phyloP scores from a whole-genome alignment of 176 grass and related monocot species.

The Phragmites australis region DNA sequence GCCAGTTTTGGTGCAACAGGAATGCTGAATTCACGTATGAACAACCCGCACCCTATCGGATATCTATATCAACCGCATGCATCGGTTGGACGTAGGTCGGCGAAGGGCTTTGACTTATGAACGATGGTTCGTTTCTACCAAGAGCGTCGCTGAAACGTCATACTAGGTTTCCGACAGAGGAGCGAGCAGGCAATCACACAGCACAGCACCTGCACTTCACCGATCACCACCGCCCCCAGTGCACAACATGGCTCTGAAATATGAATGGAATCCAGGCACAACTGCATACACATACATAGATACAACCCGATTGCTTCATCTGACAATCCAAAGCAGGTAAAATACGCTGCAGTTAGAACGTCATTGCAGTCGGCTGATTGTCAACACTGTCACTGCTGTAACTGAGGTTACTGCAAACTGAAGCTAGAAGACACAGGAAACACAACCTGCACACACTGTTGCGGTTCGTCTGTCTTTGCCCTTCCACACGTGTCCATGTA shows the following conservation, averaged over 20 bases:
- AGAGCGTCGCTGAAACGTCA: conserved; percentile 23
- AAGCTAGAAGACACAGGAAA: neutral
- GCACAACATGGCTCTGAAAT: neutral
- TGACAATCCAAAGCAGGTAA: neutral
- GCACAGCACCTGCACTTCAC: neutral
- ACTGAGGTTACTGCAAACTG: conserved; percentile 9
- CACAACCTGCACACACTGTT: neutral
- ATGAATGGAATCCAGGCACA: neutral
- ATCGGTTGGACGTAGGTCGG: conserved; percentile 1
- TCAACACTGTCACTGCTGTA: neutral
- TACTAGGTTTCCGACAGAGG: neutral
- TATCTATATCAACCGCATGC: neutral
- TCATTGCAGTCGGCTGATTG: neutral
- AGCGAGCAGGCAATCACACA: neutral
- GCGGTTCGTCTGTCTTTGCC: neutral
- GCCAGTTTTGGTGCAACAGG: conserved; percentile 34
- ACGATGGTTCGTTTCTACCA: conserved; percentile 9
- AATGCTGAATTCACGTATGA: conserved; percentile 11
- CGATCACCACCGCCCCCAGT: neutral
- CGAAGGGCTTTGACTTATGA: conserved; percentile 34
- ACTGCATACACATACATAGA: neutral
- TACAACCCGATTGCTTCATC: neutral
- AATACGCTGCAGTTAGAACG: conserved; percentile 1
- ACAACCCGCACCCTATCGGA: conserved; percentile 1
- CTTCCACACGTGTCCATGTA: neutral